Percentiles rank a stretch among this genome's conserved stretches.
Evolutionary conservation across 2,329 filamentous ascomycete genomes (phyloP).

Genomic region (Fusarium sp.): DNA sequence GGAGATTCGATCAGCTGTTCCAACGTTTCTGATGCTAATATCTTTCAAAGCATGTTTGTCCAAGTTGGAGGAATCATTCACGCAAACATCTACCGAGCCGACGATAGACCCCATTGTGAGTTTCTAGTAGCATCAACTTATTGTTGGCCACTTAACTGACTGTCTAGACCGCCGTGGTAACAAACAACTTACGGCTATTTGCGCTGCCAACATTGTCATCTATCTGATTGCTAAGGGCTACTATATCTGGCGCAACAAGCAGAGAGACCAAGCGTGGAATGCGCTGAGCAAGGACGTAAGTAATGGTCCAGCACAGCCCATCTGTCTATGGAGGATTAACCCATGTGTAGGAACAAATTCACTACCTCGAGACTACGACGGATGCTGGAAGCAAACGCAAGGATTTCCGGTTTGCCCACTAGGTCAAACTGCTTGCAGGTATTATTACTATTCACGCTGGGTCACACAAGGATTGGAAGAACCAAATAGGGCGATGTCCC

Average conservation of each 20-base stretch:
- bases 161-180: constrained; percentile 15
- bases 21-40: neutral
- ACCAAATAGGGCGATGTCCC: neutral
- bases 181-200: constrained; percentile 12
- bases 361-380: constrained; percentile 23
- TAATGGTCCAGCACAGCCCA: neutral
- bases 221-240: constrained; percentile 26
- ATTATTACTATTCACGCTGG: neutral
- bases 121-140: neutral
- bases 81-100: constrained; percentile 50
- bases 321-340: neutral
- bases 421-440: neutral
- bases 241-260: constrained; percentile 26
- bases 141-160: neutral
- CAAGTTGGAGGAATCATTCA: constrained; percentile 56
- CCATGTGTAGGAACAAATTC: neutral
- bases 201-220: constrained; percentile 14
- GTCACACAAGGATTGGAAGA: neutral
- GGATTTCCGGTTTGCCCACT: constrained; percentile 37
- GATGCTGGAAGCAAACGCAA: constrained; percentile 28
- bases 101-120: constrained; percentile 21
- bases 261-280: constrained; percentile 24
- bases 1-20: neutral
- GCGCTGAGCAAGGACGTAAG: constrained; percentile 15
- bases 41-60: constrained; percentile 51